Base-by-base conservation (phyloP, 495 filamentous ascomycete genomes). In the Immersiella caudata region DNA sequence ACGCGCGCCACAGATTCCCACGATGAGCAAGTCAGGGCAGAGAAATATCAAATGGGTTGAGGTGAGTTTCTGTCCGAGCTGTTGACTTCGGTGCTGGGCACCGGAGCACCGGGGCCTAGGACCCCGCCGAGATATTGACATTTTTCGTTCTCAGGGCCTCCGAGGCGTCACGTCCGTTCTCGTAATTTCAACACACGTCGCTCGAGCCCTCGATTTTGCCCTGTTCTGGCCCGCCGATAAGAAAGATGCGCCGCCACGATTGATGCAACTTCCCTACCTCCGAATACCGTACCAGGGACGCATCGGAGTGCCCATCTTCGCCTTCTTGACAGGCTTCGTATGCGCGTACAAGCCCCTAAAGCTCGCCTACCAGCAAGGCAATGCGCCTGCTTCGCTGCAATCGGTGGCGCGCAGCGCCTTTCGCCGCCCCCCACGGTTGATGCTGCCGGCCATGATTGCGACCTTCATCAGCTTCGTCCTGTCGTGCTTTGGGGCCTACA, bases 261-360 rank as follows among this genome's bases (percentile, higher is more conserved):
- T 88, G 16, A 75, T 89, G 2, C 88, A 90, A 71, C 79, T 81
- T 62, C 87, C 87, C 14, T 78, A 88, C 62, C 71, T 90, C n/a
- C 87, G 88, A 8, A 83, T 89, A 26, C 83, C 86, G 9, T 83
- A 81, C 78, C 88, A 90, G 73, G 88, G 87, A 46, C 83, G 85
- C 58, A 79, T 89, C 27, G 87, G 88, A 56, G 87, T 90, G 35
- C 83, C 87, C 40, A 86, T 89, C 66, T 90, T 90, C 73, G 85
- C 86, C 60, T 85, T 90, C 66, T 76, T 90, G 33, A 89, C 88
- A 2, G 88, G 88, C 66, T 90, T 88, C 71, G 88, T 90, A 21
- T 89, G 87, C 74, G 86, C 88, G 8, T 74, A 89, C 64, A 89
- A 89, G 73, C 88, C 88, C 0, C 74, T 90, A 11, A 88, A 88